Conservation (phyloP, 805 yeast genomes). For the Diddensiella santjacobensis region DNA sequence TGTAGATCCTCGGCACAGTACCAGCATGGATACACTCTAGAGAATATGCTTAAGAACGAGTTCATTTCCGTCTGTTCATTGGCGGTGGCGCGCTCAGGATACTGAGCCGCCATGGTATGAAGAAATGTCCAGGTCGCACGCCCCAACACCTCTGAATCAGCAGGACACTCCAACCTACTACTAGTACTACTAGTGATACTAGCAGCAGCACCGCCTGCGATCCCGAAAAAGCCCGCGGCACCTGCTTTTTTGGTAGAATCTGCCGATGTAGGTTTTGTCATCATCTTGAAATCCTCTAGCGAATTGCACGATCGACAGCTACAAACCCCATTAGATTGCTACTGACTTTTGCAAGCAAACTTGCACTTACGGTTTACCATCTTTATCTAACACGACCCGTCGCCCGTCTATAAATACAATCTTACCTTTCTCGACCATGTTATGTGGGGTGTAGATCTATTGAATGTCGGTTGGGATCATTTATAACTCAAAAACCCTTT, state of each 20-base stretch:
- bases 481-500: too few species aligned
- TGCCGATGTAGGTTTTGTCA: constrained; percentile 32
- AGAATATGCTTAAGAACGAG: constrained; percentile 64
- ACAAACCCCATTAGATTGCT: too few species aligned
- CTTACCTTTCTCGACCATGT: neutral
- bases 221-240: constrained; percentile 18
- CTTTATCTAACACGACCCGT: constrained; percentile 71
- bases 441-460: too few species aligned
- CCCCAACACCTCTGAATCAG: constrained; percentile 80
- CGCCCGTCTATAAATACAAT: constrained; percentile 43
- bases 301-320: constrained; percentile 89
- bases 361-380: constrained; percentile 84
- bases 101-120: constrained; percentile 85
- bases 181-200: constrained; percentile 10
- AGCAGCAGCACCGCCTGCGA: constrained; percentile 26
- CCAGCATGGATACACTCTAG: constrained; percentile 89
- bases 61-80: constrained; percentile 67
- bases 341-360: neutral
- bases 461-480: too few species aligned
- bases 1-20: constrained; percentile 86
- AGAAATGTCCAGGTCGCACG: constrained; percentile 87
- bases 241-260: constrained; percentile 19
- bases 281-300: constrained; percentile 72
- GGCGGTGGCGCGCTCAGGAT: constrained; percentile 64
- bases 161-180: constrained; percentile 60